Base-by-base conservation (phyloP, 179 eudicot species). In the Beta macrorhiza region DNA sequence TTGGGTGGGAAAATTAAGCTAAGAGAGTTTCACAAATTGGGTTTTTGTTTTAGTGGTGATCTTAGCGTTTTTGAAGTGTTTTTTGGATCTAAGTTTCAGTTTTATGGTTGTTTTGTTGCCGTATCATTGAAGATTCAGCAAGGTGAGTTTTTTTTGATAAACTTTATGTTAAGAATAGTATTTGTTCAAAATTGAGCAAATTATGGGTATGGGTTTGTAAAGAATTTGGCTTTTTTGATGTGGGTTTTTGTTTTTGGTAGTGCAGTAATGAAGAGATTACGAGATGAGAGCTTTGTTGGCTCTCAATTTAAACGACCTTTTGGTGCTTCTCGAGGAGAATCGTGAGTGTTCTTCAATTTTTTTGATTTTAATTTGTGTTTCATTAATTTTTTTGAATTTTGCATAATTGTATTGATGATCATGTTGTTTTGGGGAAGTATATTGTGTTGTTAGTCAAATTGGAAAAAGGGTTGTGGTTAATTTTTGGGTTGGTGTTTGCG, bases 261-360 rank as follows among this genome's bases (percentile, higher is more conserved):
- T 85, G 79, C 85, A 87, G 93, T 80, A 57, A 93, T 95, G 99
- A 95, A 93, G 94, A 90, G 99, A 87, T 88, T 89, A 53, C 86
- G 93, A 80, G 98, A 95, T 47, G 98, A 92, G 68, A 90, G 80
- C 72, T 88, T 79, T 84, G 71, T 80, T 72, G 87, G 89, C 84
- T 88, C 97, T 84, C 95, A 90, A 82, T 87, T 84, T 70, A 93
- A 89, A 85, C 93, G 94, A 20, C 90, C 98, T 56, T 83, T 88
- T 45, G 90, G 88, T 72, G 78, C 90, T 86, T 86, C 92, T 70
- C 85, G 93, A 17, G 94, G 86, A 64, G 98, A 95, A 84, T 84
- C 89, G 98, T 95, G 84, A 87, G 93, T 83, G 74, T 78, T 65
- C 67, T 42, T 45, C 51, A 4, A 5, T 44, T 76, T 63, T 63